phyloP scores from a whole-genome alignment of 257 asterid species.

The Solanum okadae region DNA sequence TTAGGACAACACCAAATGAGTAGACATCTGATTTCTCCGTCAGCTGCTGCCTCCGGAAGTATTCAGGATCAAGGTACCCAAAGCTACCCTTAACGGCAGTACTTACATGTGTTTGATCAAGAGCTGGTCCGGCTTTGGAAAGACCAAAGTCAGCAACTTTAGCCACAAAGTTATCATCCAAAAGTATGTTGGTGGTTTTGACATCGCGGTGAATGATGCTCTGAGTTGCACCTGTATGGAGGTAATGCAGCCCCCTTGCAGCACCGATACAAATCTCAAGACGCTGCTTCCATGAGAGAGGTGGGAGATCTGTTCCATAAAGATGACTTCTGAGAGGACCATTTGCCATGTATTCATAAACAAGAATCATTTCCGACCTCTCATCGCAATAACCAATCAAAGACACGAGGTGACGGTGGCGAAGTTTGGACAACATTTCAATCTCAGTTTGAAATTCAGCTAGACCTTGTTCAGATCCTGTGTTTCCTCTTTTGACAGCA shows the following conservation, averaged over 20 bases:
- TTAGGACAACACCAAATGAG: conserved; percentile 40
- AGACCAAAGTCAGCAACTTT: conserved; percentile 48
- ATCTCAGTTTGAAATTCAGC: conserved; percentile 45
- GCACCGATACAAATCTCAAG: conserved; percentile 46
- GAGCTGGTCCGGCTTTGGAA: conserved; percentile 39
- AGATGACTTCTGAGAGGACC: conserved; percentile 46
- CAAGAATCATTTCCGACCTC: conserved; percentile 42
- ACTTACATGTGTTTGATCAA: conserved; percentile 43
- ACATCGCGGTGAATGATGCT: conserved; percentile 45
- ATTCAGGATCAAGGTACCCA: conserved; percentile 47
- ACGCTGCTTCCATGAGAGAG: conserved; percentile 38
- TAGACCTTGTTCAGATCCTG: conserved; percentile 41
- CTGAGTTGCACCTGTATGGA: conserved; percentile 43
- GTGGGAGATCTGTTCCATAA: conserved; percentile 38
- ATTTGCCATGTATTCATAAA: conserved; percentile 42
- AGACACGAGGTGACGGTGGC: conserved; percentile 44
- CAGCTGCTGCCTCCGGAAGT: conserved; percentile 41
- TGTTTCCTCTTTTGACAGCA: conserved; percentile 43
- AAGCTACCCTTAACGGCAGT: conserved; percentile 44
- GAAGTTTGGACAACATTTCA: conserved; percentile 42
- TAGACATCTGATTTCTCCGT: conserved; percentile 44
- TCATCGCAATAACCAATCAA: conserved; percentile 42
- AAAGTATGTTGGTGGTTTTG: conserved; percentile 38
- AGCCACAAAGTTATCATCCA: conserved; percentile 37
- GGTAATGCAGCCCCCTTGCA: conserved; percentile 44